Evolutionary conservation across 202 grass and related monocot genomes (phyloP).

Genomic region (Bolboschoenoplectus hybrid): DNA sequence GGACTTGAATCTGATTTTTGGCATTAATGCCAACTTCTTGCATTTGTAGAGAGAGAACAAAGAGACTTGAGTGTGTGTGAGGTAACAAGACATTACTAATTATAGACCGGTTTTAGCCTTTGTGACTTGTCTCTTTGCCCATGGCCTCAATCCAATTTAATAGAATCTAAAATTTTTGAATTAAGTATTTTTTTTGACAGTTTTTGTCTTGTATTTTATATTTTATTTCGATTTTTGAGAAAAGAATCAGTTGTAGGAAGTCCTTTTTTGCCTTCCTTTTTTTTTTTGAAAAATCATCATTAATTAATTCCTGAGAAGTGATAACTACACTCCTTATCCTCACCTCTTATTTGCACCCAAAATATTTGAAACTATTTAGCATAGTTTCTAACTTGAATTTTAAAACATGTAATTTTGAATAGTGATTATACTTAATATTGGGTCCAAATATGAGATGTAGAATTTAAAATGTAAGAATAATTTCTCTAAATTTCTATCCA

Average conservation of each 20-base stretch:
- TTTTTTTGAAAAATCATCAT: background rate
- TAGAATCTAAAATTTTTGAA: background rate
- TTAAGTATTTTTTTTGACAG: background rate
- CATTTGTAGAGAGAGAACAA: constrained; percentile 10
- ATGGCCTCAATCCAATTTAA: background rate
- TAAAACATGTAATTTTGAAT: too few relatives aligned
- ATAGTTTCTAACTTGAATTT: too few relatives aligned
- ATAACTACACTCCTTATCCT: too few relatives aligned
- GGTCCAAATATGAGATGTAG: too few relatives aligned
- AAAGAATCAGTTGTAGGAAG: background rate
- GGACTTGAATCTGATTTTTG: constrained; percentile 14
- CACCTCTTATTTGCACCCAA: too few relatives aligned
- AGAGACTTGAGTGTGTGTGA: background rate
- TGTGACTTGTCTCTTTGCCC: constrained; percentile 34
- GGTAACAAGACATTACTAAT: constrained; percentile 7
- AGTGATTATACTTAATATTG: too few relatives aligned
- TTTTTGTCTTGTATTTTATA: background rate
- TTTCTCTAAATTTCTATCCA: too few relatives aligned
- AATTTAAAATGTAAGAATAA: too few relatives aligned
- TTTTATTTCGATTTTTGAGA: background rate
- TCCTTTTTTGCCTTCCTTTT: background rate
- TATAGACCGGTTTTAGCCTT: constrained; percentile 15
- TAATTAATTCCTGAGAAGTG: background rate
- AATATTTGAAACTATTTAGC: too few relatives aligned
- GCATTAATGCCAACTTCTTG: constrained; percentile 21